Conservation (phyloP, 176 grass and related monocot species). For the Carex pumila region DNA sequence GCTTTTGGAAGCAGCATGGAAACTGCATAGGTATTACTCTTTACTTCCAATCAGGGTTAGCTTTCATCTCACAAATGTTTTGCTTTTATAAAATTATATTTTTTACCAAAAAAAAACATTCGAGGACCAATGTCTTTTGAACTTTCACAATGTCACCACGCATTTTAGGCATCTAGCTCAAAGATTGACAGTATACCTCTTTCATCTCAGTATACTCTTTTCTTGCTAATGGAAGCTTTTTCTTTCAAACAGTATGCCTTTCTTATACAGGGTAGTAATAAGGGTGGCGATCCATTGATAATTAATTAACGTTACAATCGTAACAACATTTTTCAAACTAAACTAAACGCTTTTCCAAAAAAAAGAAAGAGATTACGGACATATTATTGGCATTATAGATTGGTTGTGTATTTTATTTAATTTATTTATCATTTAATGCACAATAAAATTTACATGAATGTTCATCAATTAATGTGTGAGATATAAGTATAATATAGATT, state of each 20-base stretch:
- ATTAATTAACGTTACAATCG: not conserved
- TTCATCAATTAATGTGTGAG: not conserved
- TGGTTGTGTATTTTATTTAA: too few species aligned
- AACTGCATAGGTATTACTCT: slow-evolving; percentile 1
- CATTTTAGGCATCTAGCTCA: not conserved
- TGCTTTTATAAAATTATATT: not conserved
- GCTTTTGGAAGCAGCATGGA: slow-evolving; percentile 1
- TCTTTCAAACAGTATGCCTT: not conserved
- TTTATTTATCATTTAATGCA: too few species aligned
- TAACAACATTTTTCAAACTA: not conserved
- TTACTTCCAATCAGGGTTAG: slow-evolving; percentile 1
- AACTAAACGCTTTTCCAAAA: not conserved
- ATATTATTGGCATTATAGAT: too few species aligned
- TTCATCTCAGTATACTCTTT: too few species aligned
- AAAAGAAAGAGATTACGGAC: not conserved
- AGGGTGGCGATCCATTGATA: not conserved
- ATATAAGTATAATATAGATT: not conserved
- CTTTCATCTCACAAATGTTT: not conserved
- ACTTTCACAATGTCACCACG: not conserved
- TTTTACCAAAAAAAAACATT: not conserved
- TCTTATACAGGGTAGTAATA: not conserved
- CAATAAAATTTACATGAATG: not conserved
- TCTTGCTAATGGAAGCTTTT: too few species aligned
- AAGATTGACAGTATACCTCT: not conserved
- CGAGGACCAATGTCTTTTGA: not conserved